These are phyloP conservation scores for Entomophthora muscae DNA, from an alignment of 371 early-diverging fungal genomes.

Conservation along the genomic window DNA sequence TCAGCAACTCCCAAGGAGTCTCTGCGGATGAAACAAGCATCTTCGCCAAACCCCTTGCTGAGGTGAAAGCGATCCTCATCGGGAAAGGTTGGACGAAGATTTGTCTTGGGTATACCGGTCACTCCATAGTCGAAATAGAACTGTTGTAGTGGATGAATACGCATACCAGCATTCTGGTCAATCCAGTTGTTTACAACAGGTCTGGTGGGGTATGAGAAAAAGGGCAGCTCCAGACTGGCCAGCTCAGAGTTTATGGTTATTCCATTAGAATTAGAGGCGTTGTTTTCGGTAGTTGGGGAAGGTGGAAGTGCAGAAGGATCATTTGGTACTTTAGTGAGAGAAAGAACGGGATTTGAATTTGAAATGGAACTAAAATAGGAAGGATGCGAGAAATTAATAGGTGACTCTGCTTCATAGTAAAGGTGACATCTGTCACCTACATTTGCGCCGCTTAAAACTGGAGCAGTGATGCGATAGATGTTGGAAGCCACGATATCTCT, in stretches of 20 bases:
- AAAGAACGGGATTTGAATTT: neutral
- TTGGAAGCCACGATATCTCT: neutral
- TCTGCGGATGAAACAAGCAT: conserved; percentile 54
- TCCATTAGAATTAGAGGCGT: neutral
- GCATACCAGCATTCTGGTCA: neutral
- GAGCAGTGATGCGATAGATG: neutral
- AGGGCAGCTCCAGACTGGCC: neutral
- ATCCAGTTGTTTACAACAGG: neutral
- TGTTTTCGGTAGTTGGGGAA: neutral
- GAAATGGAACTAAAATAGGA: neutral
- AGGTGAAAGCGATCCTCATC: conserved; percentile 5
- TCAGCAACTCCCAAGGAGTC: conserved; percentile 76
- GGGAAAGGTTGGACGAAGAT: neutral
- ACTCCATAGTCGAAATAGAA: conserved; percentile 8
- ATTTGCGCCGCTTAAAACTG: neutral
- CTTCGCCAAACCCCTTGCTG: conserved; percentile 62
- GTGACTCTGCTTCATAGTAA: neutral
- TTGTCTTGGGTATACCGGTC: conserved; percentile 8
- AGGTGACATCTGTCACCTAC: neutral
- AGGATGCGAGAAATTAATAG: neutral
- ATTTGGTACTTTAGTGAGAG: neutral
- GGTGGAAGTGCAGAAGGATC: neutral
- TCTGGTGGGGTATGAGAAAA: neutral
- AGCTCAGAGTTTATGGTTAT: neutral
- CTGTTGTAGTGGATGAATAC: neutral